A percentile compares a stretch with the other conserved stretches of the same genome.
Evolutionary conservation across 2,329 filamentous ascomycete genomes (phyloP).

Genomic region (Pseudogymnoascus verrucosus): DNA sequence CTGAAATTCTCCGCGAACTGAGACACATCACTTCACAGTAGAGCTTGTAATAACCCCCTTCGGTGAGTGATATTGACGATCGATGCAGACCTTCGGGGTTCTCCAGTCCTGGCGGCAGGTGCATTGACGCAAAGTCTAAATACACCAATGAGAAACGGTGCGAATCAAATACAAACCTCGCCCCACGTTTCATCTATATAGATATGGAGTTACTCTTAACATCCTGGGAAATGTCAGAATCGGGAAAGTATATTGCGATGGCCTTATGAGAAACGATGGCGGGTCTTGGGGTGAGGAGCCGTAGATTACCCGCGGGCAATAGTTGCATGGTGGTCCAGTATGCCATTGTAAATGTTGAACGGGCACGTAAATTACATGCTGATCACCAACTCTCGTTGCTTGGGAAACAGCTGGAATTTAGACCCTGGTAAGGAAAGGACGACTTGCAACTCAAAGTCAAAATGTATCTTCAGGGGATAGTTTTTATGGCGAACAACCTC

Average conservation of each 20-base stretch:
- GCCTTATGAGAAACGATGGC: background rate
- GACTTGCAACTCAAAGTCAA: background rate
- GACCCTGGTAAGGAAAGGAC: background rate
- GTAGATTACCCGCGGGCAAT: background rate
- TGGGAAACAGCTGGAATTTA: background rate
- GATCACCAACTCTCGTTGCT: background rate
- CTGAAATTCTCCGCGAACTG: background rate
- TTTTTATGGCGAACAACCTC: background rate
- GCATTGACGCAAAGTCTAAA: slow-evolving; percentile 3
- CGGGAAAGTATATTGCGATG: background rate
- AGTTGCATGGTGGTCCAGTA: background rate
- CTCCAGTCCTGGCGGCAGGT: background rate
- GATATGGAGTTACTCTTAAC: background rate
- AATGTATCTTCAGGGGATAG: background rate
- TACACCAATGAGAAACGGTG: background rate
- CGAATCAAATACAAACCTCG: background rate
- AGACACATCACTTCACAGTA: background rate
- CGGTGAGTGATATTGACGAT: background rate
- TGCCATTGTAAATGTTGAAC: background rate
- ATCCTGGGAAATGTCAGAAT: background rate
- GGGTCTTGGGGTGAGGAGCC: background rate
- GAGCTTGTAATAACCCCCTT: background rate
- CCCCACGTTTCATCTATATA: background rate
- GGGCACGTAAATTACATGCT: background rate
- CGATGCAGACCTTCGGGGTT: background rate